Evolutionary conservation across 805 yeast species (phyloP).

Genomic region (Candida xyloterini): DNA sequence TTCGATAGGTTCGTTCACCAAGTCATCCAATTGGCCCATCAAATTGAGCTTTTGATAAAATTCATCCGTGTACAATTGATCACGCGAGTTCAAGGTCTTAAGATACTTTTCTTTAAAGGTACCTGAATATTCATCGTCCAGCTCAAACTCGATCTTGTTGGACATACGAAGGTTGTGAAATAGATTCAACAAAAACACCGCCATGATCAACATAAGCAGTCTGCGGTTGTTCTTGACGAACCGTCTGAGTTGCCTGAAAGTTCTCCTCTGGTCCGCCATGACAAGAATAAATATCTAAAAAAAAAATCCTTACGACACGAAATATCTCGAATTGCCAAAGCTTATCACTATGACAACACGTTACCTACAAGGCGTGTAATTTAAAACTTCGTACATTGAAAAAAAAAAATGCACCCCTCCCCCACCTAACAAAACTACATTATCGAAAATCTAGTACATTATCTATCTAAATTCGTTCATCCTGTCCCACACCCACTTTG

Average conservation of each 20-base stretch:
- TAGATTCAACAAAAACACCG: slow-evolving; percentile 14
- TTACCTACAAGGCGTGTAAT: background rate
- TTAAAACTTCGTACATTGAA: no score
- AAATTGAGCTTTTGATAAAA: slow-evolving; percentile 27
- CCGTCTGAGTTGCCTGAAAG: slow-evolving; percentile 15
- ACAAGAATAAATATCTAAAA: background rate
- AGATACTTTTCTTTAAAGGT: slow-evolving; percentile 31
- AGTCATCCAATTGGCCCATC: slow-evolving; percentile 29
- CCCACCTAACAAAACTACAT: no score
- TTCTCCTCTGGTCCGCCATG: slow-evolving; percentile 14
- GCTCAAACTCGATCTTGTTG: slow-evolving; percentile 13
- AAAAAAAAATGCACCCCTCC: no score
- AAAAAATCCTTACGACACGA: background rate
- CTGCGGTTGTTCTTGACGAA: slow-evolving; percentile 18
- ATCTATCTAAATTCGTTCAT: no score
- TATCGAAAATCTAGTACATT: no score
- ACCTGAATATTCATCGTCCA: slow-evolving; percentile 29
- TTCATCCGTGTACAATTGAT: slow-evolving; percentile 26
- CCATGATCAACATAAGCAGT: slow-evolving; percentile 11
- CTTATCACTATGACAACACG: background rate
- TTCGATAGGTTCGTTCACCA: slow-evolving; percentile 31
- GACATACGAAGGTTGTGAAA: slow-evolving; percentile 10
- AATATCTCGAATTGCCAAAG: background rate
- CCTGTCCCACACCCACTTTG: no score
- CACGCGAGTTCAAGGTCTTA: slow-evolving; percentile 18